Percentiles rank a stretch among this genome's conserved stretches.
Evolutionary conservation across 2,329 filamentous ascomycete species (phyloP).

Genomic region (Zymoseptoria brevis): DNA sequence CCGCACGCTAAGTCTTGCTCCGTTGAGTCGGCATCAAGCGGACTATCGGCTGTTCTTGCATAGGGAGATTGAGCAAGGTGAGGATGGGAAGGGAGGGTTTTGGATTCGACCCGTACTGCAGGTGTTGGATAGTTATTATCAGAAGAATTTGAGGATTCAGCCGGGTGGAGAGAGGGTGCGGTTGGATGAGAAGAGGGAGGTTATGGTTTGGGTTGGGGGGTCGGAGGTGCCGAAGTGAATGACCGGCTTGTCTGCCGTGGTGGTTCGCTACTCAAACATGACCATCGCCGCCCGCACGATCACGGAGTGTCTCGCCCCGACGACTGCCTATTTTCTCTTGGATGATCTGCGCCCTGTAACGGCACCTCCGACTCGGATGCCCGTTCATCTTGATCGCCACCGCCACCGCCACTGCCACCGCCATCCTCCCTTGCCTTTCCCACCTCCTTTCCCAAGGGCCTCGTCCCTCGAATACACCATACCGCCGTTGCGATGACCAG

Average conservation of each 20-base stretch:
- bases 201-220: not conserved
- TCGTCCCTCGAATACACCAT: not conserved
- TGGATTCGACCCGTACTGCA: slow-evolving; percentile 68
- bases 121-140: slow-evolving; percentile 85
- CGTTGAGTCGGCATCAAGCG: slow-evolving; percentile 66
- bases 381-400: not conserved
- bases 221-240: not conserved
- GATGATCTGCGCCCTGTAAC: not conserved
- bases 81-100: slow-evolving; percentile 34
- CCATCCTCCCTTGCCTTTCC: not conserved
- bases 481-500: not conserved
- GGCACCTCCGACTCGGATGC: not conserved
- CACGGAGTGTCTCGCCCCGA: not conserved
- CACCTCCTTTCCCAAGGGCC: not conserved
- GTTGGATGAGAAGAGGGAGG: slow-evolving; percentile 43
- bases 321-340: not conserved
- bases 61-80: slow-evolving; percentile 5
- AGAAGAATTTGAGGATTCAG: slow-evolving; percentile 76
- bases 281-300: not conserved
- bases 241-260: not conserved
- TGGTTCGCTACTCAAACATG: not conserved
- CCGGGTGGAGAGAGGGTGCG: slow-evolving; percentile 68
- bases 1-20: slow-evolving; percentile 70
- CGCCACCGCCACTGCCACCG: not conserved
- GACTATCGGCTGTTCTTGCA: slow-evolving; percentile 67